Conservation (phyloP, 202 grass and related monocot genomes). For the Carex sylvatica region DNA sequence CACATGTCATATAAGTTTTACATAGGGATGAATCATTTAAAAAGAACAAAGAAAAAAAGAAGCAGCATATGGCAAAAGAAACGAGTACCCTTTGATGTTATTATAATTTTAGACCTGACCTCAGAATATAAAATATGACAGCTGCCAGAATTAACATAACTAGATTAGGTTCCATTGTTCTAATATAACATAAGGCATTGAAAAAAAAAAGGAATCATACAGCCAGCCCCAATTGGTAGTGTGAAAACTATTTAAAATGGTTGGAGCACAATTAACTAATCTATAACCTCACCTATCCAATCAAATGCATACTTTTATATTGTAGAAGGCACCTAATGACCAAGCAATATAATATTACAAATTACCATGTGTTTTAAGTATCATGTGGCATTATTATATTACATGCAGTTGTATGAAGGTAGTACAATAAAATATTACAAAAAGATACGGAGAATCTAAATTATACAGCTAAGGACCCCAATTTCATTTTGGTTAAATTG, state of each 20-base stretch:
- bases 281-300: conserved; percentile 11
- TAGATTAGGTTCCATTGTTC: background rate
- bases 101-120: background rate
- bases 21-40: background rate
- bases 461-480: background rate
- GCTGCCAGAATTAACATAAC: background rate
- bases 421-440: background rate
- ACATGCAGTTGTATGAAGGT: background rate
- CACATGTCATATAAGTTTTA: background rate
- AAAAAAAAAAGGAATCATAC: background rate
- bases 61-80: background rate
- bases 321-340: background rate
- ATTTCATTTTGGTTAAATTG: background rate
- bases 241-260: background rate
- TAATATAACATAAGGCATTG: background rate
- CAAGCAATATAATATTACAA: conserved; percentile 11
- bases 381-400: background rate
- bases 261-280: background rate
- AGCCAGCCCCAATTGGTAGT: background rate
- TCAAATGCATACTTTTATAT: conserved; percentile 5
- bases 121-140: background rate
- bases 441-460: background rate
- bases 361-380: background rate
- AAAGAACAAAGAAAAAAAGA: background rate
- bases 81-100: background rate